phyloP scores from a whole-genome alignment of 2,329 filamentous ascomycete species.

The Camillea tinctor region DNA sequence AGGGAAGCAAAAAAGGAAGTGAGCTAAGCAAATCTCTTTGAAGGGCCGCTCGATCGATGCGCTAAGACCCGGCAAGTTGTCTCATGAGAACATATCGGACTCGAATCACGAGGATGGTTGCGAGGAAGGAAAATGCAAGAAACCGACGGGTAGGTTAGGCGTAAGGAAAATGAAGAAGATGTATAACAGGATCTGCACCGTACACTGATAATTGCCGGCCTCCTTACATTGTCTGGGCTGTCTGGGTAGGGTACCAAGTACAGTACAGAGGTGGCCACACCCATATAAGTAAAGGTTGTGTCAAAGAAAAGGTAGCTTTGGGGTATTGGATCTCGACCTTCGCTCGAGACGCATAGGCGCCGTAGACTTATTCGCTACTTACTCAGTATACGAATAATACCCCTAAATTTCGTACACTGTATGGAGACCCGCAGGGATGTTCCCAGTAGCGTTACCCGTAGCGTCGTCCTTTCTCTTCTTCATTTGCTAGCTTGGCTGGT shows the following conservation, averaged over 20 bases:
- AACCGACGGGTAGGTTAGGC: neutral
- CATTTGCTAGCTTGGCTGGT: neutral
- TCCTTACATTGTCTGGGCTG: neutral
- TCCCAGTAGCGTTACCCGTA: neutral
- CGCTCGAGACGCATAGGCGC: too few species aligned
- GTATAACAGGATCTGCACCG: neutral
- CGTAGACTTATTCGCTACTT: neutral
- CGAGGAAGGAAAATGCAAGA: neutral
- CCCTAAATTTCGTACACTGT: neutral
- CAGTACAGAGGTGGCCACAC: neutral
- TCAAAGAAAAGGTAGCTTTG: neutral
- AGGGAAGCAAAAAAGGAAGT: neutral
- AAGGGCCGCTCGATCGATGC: neutral
- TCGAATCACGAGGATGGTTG: neutral
- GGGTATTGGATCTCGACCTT: too few species aligned
- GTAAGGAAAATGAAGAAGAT: neutral
- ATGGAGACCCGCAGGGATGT: neutral
- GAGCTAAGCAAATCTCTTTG: neutral
- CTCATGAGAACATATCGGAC: neutral
- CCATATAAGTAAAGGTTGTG: neutral
- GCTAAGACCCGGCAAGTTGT: neutral
- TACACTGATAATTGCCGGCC: neutral
- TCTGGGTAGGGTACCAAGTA: too few species aligned
- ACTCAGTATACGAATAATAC: neutral
- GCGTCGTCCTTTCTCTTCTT: neutral